Base-by-base conservation (phyloP, 768 basidiomycete species). In the Antrodiella citrinella region DNA sequence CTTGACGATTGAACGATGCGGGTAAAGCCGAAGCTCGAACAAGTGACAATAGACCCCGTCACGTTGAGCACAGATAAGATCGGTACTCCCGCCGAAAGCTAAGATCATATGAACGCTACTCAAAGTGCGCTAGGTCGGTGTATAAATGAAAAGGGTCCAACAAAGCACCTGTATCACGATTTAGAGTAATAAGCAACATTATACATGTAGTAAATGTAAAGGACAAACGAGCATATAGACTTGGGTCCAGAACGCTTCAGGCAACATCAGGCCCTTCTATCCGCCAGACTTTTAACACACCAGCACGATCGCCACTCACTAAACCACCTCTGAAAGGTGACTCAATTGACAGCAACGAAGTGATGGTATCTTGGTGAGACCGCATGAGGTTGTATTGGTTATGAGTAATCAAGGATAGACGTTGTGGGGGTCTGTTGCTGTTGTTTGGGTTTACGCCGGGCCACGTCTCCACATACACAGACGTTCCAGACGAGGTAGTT, bases 271-370 rank as follows among this genome's bases (percentile, higher is more conserved):
- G 55, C 15, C 65, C 64, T 45, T 89, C 87, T 19, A 88, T 77
- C 51, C 83, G 75, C 86, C 87, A 98, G 0, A 96, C 86, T 65
- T 96, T 97, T 56, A 98, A 76, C 18, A 84, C 82, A 2, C 96
- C 96, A 19, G 84, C 76, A 44, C 91, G 75, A 64, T 98, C 95
- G 1, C 88, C 95, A 54, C 86, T 92, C n/a, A 97, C 78, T 43
- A 96, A 77, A 1, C 91, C 89, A 21, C 91, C 92, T 49, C 89
- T 78, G 68, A 97, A 97, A 1, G 95, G 92, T 0, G 93, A 85
- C 55, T 96, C 91, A 48, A 99, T 82, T 55, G 86, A 88, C 0
- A 81, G 82, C 26, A 99, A 66, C 1, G 87, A 82, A 4, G 88
- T 91, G 18, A 98, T 80, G 2, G 91, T 81, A 61, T 98, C 94